Percentiles rank a stretch among this genome's conserved stretches.
Conservation (phyloP, 2,329 filamentous ascomycete genomes). For the Sporothrix euskadiensis region DNA sequence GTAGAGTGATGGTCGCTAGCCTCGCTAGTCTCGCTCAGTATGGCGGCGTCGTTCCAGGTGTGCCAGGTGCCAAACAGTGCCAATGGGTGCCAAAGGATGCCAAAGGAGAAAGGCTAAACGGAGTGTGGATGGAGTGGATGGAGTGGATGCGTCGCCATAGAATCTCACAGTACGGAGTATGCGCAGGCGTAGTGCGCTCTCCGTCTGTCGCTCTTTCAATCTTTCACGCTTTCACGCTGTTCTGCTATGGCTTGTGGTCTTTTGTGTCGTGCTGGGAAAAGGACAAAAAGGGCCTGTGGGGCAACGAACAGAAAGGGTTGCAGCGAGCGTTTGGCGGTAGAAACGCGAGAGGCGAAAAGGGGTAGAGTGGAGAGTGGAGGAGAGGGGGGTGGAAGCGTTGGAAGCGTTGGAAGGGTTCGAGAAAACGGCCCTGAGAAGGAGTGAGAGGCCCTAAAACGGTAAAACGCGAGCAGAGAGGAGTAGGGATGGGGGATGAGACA, state of each 20-base stretch:
- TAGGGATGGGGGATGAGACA: slow-evolving; percentile 17
- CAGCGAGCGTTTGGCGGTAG: not conserved
- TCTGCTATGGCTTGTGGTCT: slow-evolving; percentile 6
- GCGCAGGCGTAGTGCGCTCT: not conserved
- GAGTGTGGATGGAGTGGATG: not conserved
- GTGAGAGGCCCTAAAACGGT: slow-evolving; percentile 14
- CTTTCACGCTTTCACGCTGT: not conserved
- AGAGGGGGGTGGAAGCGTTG: not conserved
- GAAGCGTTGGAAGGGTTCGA: not conserved
- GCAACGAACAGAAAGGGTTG: slow-evolving; percentile 15
- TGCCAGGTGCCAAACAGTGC: not conserved
- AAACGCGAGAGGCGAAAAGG: slow-evolving; percentile 23
- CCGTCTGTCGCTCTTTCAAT: too few relatives aligned
- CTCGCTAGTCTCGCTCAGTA: not conserved
- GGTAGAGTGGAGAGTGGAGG: slow-evolving; percentile 4
- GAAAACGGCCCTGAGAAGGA: not conserved
- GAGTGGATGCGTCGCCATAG: slow-evolving; percentile 11
- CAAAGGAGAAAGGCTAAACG: not conserved
- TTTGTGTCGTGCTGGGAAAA: not conserved
- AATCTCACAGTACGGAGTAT: not conserved
- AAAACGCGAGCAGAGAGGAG: slow-evolving; percentile 18
- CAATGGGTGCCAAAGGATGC: not conserved
- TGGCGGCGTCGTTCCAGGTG: not conserved
- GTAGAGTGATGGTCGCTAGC: not conserved
- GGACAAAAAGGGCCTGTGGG: slow-evolving; percentile 5